Percentiles rank a stretch among this genome's conserved stretches.
Conservation (phyloP, 805 yeast genomes). For the Candida silvatica region DNA sequence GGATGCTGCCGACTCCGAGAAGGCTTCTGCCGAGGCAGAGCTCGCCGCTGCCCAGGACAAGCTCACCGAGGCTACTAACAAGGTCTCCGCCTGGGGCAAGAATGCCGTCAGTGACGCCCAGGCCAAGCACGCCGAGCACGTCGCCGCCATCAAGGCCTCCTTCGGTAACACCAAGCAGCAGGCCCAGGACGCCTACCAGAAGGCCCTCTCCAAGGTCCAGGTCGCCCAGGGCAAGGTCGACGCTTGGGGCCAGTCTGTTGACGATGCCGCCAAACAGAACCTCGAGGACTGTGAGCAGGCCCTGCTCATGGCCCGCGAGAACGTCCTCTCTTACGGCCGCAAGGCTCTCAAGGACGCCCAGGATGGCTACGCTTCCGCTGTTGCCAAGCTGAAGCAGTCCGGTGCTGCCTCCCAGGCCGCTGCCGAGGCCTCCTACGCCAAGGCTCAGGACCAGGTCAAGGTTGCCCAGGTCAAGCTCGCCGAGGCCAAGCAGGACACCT, state of each 20-base stretch:
- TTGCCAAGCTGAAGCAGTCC: background rate
- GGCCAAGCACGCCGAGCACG: constrained; percentile 12
- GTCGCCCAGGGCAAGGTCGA: constrained; percentile 22
- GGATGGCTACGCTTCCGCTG: constrained; percentile 6
- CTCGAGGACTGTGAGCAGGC: constrained; percentile 26
- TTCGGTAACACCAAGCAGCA: constrained; percentile 2
- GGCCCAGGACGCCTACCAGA: background rate
- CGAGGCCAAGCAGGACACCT: constrained; percentile 24
- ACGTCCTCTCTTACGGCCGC: constrained; percentile 7
- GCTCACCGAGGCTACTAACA: constrained; percentile 20
- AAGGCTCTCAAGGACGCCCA: constrained; percentile 4
- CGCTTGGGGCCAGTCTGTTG: constrained; percentile 21
- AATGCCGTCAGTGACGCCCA: constrained; percentile 21
- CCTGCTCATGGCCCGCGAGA: constrained; percentile 24
- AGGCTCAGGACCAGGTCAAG: constrained; percentile 11
- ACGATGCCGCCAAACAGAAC: constrained; percentile 25
- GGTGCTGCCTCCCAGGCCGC: background rate
- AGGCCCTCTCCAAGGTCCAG: background rate
- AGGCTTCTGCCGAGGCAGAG: constrained; percentile 20
- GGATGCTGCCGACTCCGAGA: constrained; percentile 4
- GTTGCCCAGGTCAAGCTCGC: constrained; percentile 5
- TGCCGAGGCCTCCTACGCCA: constrained; percentile 10
- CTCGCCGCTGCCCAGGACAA: constrained; percentile 24
- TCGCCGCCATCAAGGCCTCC: constrained; percentile 1
- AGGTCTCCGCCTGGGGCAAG: constrained; percentile 21